Conservation (phyloP, 2,329 filamentous ascomycete genomes). For the Penicillium sp. region DNA sequence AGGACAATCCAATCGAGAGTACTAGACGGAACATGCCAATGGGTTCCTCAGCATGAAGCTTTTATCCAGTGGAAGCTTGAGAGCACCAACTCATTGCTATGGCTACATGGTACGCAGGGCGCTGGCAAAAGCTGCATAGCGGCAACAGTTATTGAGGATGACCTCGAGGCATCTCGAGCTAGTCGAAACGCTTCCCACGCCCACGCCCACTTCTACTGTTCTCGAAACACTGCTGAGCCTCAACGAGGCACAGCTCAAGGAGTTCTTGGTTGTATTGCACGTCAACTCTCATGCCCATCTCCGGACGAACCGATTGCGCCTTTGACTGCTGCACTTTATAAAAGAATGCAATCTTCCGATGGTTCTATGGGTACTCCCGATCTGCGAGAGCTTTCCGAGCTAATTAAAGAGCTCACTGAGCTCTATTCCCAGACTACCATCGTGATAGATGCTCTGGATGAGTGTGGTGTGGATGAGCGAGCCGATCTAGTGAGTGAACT, state of each 20-base stretch:
- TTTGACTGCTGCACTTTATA: not conserved
- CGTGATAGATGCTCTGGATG: not conserved
- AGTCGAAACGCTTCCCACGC: not conserved
- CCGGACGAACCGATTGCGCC: not conserved
- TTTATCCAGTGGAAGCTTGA: not conserved
- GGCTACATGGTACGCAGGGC: slow-evolving; percentile 1
- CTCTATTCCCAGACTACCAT: not conserved
- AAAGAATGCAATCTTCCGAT: not conserved
- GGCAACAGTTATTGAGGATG: not conserved
- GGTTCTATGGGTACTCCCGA: not conserved
- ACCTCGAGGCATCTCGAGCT: not conserved
- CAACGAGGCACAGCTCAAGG: not conserved
- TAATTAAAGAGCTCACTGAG: not conserved
- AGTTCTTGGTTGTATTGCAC: not conserved
- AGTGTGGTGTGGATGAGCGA: not conserved
- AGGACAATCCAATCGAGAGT: not conserved
- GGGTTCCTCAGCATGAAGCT: slow-evolving; percentile 13
- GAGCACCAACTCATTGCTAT: not conserved
- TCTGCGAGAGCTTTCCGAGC: not conserved
- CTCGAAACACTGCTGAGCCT: not conserved
- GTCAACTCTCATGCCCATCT: not conserved
- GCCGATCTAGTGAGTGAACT: not conserved
- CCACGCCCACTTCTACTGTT: slow-evolving; percentile 4
- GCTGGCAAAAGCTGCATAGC: not conserved
- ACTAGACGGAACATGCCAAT: slow-evolving; percentile 2